Conservation (phyloP, 2,329 filamentous ascomycete species). For the Phoma sp. region DNA sequence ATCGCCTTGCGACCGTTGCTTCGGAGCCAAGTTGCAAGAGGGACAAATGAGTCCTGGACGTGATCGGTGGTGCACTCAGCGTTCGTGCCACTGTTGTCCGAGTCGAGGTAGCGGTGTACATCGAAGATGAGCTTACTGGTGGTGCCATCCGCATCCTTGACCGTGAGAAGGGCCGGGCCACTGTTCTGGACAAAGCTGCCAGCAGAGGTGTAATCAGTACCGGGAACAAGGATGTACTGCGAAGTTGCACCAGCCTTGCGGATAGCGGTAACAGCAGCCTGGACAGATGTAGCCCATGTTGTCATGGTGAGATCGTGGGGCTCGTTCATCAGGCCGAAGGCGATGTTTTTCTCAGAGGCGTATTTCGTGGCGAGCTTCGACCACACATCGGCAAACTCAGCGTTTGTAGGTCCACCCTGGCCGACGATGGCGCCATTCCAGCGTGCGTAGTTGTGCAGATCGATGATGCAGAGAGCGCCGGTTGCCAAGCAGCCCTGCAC, state of each 20-base stretch:
- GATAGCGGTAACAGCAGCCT: constrained; percentile 70
- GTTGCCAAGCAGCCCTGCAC: constrained; percentile 63
- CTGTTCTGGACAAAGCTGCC: constrained; percentile 35
- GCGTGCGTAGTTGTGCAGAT: constrained; percentile 58
- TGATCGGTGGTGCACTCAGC: constrained; percentile 34
- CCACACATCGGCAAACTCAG: constrained; percentile 66
- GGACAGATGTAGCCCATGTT: constrained; percentile 66
- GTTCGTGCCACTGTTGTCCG: constrained; percentile 49
- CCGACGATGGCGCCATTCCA: constrained; percentile 69
- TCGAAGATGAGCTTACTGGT: constrained; percentile 60
- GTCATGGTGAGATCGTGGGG: constrained; percentile 64
- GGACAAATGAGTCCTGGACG: constrained; percentile 43
- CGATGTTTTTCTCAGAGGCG: constrained; percentile 58
- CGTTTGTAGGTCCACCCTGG: constrained; percentile 68
- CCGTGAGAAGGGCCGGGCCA: constrained; percentile 56
- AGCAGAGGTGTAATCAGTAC: constrained; percentile 61
- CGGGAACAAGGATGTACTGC: constrained; percentile 70
- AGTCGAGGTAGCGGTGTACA: constrained; percentile 52
- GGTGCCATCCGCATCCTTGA: constrained; percentile 66
- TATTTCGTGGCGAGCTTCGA: constrained; percentile 63
- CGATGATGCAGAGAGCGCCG: constrained; percentile 65
- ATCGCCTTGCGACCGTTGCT: constrained; percentile 49
- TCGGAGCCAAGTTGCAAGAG: constrained; percentile 47
- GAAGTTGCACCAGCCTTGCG: constrained; percentile 66
- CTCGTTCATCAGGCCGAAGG: constrained; percentile 73